Evolutionary conservation across 1,139 yeast species (phyloP), one percentile per base, ranked within the genome.

Genomic region (Candida smagusa): DNA sequence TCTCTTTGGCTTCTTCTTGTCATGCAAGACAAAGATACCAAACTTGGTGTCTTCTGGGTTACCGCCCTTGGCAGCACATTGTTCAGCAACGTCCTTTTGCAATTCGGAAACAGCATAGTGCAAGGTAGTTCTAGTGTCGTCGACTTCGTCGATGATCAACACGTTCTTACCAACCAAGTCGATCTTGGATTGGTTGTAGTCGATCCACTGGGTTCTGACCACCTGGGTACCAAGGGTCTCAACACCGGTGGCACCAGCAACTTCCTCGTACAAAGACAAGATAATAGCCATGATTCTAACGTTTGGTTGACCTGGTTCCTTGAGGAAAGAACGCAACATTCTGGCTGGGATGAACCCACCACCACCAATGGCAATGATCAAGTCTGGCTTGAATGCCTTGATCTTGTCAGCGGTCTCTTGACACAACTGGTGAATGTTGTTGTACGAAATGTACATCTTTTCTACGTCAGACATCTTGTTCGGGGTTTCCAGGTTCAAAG

Each of bases 301-400:
- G 60, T 88, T 89, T 52, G 92, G 89, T 47, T 84, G 77, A 41
- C 95, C 95, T 38, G 84, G 85, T 47, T 81, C 82, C 63, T 88
- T 89, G 54, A 90, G 71, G 65, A 90, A 90, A 1, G 97, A 82
- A 61, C 97, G 79, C 53, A 90, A 77, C 67, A 90, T 90, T 59
- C 97, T 79, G 22, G 97, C 97, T 12, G 97, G 97, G 45, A 90
- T 90, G 63, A 90, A 85, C 5, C 97, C 97, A 53, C 97, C 96
- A 46, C 96, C 96, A 54, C 85, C 79, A 54, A 90, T 87, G 52
- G 97, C 97, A 45, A 90, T 82, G 65, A 90, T 88, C 48, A 88
- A 72, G 62, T 86, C 92, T 22, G 96, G 96, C 54, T 82, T 77
- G 61, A 49, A 49, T 2, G 69, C 72, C 60, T 84, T 77, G 55